Conservation (phyloP, 257 asterid species). For the Fraxinus anomala region DNA sequence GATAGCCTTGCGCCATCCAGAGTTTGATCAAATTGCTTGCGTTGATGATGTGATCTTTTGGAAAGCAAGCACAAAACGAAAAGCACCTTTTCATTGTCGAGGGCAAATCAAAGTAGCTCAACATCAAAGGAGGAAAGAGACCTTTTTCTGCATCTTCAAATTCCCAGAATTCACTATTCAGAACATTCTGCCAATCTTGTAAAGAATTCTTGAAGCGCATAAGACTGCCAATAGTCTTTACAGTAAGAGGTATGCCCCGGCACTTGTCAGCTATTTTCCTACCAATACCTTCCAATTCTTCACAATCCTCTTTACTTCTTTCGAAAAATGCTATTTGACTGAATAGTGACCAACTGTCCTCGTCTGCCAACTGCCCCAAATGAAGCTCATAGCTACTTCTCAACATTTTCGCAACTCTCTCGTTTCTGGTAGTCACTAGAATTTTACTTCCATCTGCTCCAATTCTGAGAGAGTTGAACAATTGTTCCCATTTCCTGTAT, state of each 20-base stretch:
- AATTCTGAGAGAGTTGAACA: constrained; percentile 36
- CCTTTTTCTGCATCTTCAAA: constrained; percentile 36
- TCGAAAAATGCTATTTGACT: constrained; percentile 40
- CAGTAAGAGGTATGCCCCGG: constrained; percentile 47
- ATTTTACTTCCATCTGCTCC: constrained; percentile 52
- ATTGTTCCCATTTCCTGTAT: constrained; percentile 49
- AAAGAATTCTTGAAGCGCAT: constrained; percentile 39
- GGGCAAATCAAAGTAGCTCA: constrained; percentile 51
- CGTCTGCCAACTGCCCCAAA: constrained; percentile 34
- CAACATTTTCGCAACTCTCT: constrained; percentile 45
- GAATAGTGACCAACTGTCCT: constrained; percentile 44
- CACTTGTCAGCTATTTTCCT: constrained; percentile 39
- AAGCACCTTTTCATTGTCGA: constrained; percentile 44
- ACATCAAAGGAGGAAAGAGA: constrained; percentile 47
- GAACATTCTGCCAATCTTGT: constrained; percentile 41
- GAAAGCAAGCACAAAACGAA: constrained; percentile 50
- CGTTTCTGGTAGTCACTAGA: constrained; percentile 47
- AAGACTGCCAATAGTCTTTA: constrained; percentile 44
- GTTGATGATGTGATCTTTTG: constrained; percentile 45
- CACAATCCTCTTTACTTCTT: constrained; percentile 24
- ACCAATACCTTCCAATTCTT: constrained; percentile 38
- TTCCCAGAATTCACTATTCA: constrained; percentile 46
- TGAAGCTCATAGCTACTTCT: constrained; percentile 38
- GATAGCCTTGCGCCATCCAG: constrained; percentile 65
- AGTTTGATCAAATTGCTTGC: constrained; percentile 44